Evolutionary conservation across 1,139 yeast species (phyloP).

Genomic region (Pneumocystis murina): DNA sequence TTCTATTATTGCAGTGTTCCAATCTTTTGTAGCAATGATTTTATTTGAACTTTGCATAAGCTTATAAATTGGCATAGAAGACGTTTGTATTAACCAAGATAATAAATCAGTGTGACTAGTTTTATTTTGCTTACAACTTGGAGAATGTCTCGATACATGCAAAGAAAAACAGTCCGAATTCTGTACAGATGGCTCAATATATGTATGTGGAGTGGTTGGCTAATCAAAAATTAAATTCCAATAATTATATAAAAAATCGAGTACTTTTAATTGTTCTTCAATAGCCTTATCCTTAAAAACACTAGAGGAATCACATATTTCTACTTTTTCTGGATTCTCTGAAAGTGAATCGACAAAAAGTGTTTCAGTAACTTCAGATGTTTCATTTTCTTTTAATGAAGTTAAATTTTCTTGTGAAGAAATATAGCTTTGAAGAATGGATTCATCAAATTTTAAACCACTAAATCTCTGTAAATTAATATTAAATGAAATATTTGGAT

Average conservation of each 20-base stretch:
- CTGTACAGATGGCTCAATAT: background rate
- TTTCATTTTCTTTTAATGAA: background rate
- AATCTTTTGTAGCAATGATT: constrained; percentile 67
- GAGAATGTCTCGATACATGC: background rate
- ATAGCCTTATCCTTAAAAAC: background rate
- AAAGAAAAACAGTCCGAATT: background rate
- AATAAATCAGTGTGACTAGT: constrained; percentile 25
- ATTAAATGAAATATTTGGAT: background rate
- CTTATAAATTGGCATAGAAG: constrained; percentile 70
- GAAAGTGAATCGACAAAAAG: background rate
- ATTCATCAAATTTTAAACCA: background rate
- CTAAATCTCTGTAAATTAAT: background rate
- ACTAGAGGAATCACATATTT: background rate
- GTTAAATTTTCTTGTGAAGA: background rate
- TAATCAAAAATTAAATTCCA: background rate
- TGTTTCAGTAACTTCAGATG: background rate
- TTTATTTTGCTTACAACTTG: background rate
- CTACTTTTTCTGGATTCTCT: background rate
- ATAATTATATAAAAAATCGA: background rate
- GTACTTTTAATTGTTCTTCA: background rate
- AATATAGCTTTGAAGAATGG: background rate
- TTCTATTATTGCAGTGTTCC: constrained; percentile 75
- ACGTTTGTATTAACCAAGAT: constrained; percentile 74
- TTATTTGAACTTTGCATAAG: constrained; percentile 76
- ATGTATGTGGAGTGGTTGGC: background rate